Base-by-base conservation (phyloP, 2,329 filamentous ascomycete genomes). In the Penicillium sp. region DNA sequence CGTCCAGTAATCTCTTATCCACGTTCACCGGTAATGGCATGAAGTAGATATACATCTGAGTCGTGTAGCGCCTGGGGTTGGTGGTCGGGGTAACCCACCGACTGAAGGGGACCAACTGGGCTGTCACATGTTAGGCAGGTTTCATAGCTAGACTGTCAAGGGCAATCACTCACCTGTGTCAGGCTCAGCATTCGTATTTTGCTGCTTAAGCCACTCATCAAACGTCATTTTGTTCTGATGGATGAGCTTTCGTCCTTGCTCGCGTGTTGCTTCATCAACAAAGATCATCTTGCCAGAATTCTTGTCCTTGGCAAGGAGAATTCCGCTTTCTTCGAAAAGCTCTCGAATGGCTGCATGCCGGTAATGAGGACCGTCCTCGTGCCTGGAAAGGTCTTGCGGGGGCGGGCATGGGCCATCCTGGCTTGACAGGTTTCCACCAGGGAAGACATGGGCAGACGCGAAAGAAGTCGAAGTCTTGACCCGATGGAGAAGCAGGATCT, bases 1-100 rank as follows among this genome's bases (percentile, higher is more conserved):
- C 67, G 62, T 68, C 35, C 67, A 70, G 64, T 1, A 76, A 52
- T 2, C 65, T 62, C 37, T 70, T 70, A 28, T 74, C 72, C 3
- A 71, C 63, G 14, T 75, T 67, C 14, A 71, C 59, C n/a, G 77
- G 74, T 11, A 88, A 77, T 0, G 92, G 92, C 2, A 97, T 83
- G 75, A 96, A 88, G 76, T 96, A 96, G 11, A 98, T 75, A 77
- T 98, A 99, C 94, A 98, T 98, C 73, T 97, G 93, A 0, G 94
- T 97, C 0, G 90, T 91, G 78, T 96, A 99, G 48, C 95, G 85
- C 68, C 88, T 91, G 0, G 87, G 84, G 1, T 89, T 79, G 62
- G 85, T 86, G 0, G 67, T 69, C 0, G 94, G 94, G 2, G 95
- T 98, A 57, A 98, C 83, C 95, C 95, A 98, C 55, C 91, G 86